Base-by-base conservation (phyloP, 768 basidiomycete genomes). In the Saitozyma podzolica region DNA sequence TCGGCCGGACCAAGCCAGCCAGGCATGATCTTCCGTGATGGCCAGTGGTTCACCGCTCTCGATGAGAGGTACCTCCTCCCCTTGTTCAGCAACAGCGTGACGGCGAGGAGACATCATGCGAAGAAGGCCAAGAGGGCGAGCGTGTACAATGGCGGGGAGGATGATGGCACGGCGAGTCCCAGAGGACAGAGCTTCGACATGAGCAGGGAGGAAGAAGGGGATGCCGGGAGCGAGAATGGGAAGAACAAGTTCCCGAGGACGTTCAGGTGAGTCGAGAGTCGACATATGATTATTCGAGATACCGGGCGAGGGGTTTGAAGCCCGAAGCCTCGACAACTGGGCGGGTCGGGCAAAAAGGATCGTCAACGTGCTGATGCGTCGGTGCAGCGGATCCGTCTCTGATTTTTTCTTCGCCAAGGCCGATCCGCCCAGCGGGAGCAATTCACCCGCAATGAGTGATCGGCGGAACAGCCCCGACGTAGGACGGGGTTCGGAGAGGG, bases 21-120 rank as follows among this genome's bases (percentile, higher is more conserved):
- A 16, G 79, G 76, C 43, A 78, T 79, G 77, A 77, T 81, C 1
- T 81, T 81, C 73, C 62, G 79, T 10, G 92, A 95, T 57, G 88
- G 90, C 39, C 90, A 91, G 78, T 97, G 93, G 92, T 97, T 97
- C 87, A 92, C 93, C 70, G 84, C 88, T 50, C 81, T 99, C 45
- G 95, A 99, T 80, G 93, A 99, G 81, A 85, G 92, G 67, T 99
- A 95, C 78, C 82, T 99, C 17, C 80, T 98, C 3, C 94, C 94
- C 19, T 82, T 97, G 43, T 98, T 92, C 82, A 66, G 63, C 48
- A 77, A 79, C 60, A 68, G 65, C 19, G 78, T 79, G 6, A 77
- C 78, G 11, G 75, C 76, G 9, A 58, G 76, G 42, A 56, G 76
- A 43, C 75, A 79, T 61, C 66, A 72, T 37, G 67, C 69, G 17